Percentiles rank a stretch among this genome's conserved stretches.
phyloP scores from a whole-genome alignment of 495 filamentous ascomycete genomes.

The Hypoxylon rickii region DNA sequence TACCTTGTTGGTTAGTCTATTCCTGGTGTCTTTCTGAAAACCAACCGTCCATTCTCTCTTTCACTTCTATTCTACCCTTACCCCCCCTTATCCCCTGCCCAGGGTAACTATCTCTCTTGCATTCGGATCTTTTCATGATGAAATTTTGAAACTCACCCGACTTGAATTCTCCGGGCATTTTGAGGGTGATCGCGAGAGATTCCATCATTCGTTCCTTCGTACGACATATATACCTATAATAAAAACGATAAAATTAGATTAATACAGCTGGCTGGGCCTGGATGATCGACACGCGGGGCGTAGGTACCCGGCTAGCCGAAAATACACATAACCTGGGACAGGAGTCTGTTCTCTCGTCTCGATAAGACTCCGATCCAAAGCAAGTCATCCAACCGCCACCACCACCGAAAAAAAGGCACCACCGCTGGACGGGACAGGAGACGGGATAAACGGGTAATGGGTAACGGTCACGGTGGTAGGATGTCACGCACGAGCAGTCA shows the following conservation, averaged over 20 bases:
- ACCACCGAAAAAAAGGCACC: neutral
- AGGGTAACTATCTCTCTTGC: neutral
- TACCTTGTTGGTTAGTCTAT: neutral
- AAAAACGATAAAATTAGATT: neutral
- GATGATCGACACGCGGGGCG: slow-evolving; percentile 24
- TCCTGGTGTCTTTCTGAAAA: neutral
- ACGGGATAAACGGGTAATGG: neutral
- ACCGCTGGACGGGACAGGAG: slow-evolving; percentile 20
- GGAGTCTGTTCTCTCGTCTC: neutral
- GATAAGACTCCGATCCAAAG: neutral
- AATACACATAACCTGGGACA: neutral
- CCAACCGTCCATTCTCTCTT: neutral
- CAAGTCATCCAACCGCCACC: neutral
- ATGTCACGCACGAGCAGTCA: slow-evolving; percentile 21
- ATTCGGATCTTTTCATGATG: neutral
- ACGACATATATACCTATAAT: neutral
- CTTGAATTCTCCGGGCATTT: no score
- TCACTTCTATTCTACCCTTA: no score
- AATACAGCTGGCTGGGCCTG: slow-evolving; percentile 28
- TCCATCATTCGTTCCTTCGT: no score
- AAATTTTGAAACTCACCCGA: slow-evolving; percentile 7
- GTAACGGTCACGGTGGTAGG: no score
- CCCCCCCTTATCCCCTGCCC: no score
- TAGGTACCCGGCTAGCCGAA: slow-evolving; percentile 9
- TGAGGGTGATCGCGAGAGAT: no score